A percentile compares a stretch with the other conserved stretches of the same genome.
phyloP scores from a whole-genome alignment of 2,329 filamentous ascomycete species.

The Didymosphaeria variabile region DNA sequence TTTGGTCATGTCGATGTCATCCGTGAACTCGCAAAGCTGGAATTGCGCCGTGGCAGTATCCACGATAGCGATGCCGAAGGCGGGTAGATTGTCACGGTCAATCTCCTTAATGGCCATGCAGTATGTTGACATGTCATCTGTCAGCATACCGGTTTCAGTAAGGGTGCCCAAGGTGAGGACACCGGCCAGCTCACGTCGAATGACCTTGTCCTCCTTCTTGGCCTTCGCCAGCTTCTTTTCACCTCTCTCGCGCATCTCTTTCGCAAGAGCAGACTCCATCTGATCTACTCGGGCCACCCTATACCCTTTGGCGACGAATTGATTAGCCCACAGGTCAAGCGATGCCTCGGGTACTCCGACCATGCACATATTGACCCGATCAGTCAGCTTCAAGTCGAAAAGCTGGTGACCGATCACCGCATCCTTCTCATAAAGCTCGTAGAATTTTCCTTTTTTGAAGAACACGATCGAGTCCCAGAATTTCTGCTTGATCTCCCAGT shows the following conservation, averaged over 20 bases:
- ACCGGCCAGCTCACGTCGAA: conserved; percentile 86
- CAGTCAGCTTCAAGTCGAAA: conserved; percentile 97
- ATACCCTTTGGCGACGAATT: conserved; percentile 97
- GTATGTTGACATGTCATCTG: conserved; percentile 96
- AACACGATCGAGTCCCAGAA: conserved; percentile 98
- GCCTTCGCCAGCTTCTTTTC: conserved; percentile 57
- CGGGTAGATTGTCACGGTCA: conserved; percentile 75
- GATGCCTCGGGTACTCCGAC: conserved; percentile 96
- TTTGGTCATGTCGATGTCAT: conserved; percentile 92
- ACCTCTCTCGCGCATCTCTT: conserved; percentile 97
- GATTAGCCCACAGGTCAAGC: conserved; percentile 95
- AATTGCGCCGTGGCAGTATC: conserved; percentile 97
- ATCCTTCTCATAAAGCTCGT: conserved; percentile 97
- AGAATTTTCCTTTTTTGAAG: conserved; percentile 99
- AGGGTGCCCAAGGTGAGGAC: conserved; percentile 92
- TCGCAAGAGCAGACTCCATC: conserved; percentile 92
- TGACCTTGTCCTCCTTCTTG: conserved; percentile 86
- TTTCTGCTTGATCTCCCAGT: conserved; percentile 99
- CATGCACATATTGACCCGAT: conserved; percentile 99
- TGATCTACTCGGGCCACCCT: conserved; percentile 98
- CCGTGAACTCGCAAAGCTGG: conserved; percentile 87
- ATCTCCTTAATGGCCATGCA: conserved; percentile 88
- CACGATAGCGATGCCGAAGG: conserved; percentile 91
- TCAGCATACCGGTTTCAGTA: conserved; percentile 95
- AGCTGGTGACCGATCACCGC: conserved; percentile 95